phyloP scores from a whole-genome alignment of 352 stramenopile genomes.

The Phytophthora ramorum region DNA sequence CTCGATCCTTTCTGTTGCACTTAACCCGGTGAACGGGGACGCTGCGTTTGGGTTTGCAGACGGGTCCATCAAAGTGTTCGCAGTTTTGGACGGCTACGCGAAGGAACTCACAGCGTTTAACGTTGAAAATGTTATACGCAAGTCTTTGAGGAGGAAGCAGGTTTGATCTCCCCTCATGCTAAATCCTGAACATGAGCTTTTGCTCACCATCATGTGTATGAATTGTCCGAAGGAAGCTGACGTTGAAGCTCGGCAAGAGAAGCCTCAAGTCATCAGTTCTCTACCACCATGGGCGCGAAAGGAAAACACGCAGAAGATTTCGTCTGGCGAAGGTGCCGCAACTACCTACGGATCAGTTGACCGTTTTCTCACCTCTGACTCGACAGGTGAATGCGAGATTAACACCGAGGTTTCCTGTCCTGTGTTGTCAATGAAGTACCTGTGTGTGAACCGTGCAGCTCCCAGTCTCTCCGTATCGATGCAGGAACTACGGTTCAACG shows the following conservation, averaged over 20 bases:
- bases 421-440: conserved; percentile 55
- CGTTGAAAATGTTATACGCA: conserved; percentile 58
- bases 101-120: conserved; percentile 62
- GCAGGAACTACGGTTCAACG: conserved; percentile 47
- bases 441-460: conserved; percentile 38
- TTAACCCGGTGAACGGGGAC: conserved; percentile 73
- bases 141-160: conserved; percentile 27
- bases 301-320: conserved; percentile 44
- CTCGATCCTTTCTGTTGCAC: conserved; percentile 66
- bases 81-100: conserved; percentile 53
- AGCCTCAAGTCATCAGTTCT: conserved; percentile 74
- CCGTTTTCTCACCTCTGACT: neutral
- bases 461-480: neutral
- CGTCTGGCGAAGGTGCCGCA: neutral
- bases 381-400: conserved; percentile 7
- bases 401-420: conserved; percentile 52
- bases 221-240: conserved; percentile 51
- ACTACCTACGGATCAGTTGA: conserved; percentile 5
- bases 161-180: conserved; percentile 2
- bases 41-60: conserved; percentile 76
- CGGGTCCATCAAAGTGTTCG: conserved; percentile 68
- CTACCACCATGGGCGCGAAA: conserved; percentile 70
- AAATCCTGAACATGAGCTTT: neutral
- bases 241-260: conserved; percentile 45
- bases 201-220: conserved; percentile 5